Conservation (phyloP, 257 asterid species). For the Solanum neorickii region DNA sequence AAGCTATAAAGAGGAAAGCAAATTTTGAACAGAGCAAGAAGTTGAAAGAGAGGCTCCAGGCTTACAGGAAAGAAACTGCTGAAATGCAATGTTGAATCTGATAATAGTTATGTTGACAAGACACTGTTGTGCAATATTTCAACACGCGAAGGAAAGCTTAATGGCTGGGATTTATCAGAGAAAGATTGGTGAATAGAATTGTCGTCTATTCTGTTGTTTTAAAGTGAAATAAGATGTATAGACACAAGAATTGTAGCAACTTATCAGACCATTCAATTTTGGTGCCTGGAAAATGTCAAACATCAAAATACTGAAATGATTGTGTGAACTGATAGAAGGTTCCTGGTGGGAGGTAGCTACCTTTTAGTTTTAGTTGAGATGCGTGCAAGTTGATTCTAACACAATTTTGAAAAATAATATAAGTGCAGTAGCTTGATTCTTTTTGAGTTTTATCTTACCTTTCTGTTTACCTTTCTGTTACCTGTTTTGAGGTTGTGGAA, state of each 20-base stretch:
- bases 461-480: too few relatives aligned
- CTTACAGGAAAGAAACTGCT: constrained; percentile 26
- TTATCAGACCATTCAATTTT: neutral
- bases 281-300: neutral
- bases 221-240: neutral
- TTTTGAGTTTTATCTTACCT: too few relatives aligned
- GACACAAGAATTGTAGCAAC: neutral
- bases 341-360: neutral
- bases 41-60: constrained; percentile 35
- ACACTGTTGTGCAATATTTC: neutral
- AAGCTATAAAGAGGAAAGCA: constrained; percentile 72
- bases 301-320: neutral
- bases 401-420: too few relatives aligned
- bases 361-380: neutral
- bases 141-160: neutral
- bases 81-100: neutral
- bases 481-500: too few relatives aligned
- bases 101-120: neutral
- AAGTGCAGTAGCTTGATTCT: too few relatives aligned
- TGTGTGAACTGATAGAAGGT: neutral
- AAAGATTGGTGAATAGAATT: neutral
- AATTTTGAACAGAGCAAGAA: constrained; percentile 81
- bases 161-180: neutral
- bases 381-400: neutral
- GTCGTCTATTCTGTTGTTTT: neutral